A percentile compares a stretch with the other conserved stretches of the same genome.
These are phyloP conservation scores for Cryptomeria japonica DNA, from an alignment of 75 land plant genomes.

Conservation along the genomic window DNA sequence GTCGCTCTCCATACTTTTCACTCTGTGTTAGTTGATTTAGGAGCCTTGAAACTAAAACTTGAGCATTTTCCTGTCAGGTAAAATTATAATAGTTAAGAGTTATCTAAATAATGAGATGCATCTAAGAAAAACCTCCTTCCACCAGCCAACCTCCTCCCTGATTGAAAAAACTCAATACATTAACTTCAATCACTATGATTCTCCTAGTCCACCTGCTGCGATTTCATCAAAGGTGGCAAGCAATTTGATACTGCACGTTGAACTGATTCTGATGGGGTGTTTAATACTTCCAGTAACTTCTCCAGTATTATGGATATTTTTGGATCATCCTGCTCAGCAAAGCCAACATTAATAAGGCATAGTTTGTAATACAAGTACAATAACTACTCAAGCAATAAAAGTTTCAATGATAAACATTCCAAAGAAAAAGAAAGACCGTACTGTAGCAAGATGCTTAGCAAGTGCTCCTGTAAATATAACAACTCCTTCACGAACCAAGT, in stretches of 20 bases:
- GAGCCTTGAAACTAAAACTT: slow-evolving; percentile 58
- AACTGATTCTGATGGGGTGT: slow-evolving; percentile 98
- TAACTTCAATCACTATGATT: background rate
- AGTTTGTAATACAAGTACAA: background rate
- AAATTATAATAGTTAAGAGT: background rate
- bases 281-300: slow-evolving; percentile 91
- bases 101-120: background rate
- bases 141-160: background rate
- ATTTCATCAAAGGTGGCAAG: slow-evolving; percentile 86
- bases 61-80: slow-evolving; percentile 68
- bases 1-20: slow-evolving; percentile 96
- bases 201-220: slow-evolving; percentile 56
- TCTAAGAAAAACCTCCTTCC: background rate
- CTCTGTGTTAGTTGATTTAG: slow-evolving; percentile 70
- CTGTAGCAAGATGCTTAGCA: slow-evolving; percentile 90
- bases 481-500: slow-evolving; percentile 96
- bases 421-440: slow-evolving; percentile 17
- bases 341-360: background rate
- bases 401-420: background rate
- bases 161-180: background rate
- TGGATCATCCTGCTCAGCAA: slow-evolving; percentile 75
- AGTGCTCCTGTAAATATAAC: slow-evolving; percentile 96
- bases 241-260: slow-evolving; percentile 96
- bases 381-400: background rate
- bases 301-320: slow-evolving; percentile 83